Base-by-base conservation (phyloP, 148 eudicot genomes). In the Tetragonia tetragonoides region DNA sequence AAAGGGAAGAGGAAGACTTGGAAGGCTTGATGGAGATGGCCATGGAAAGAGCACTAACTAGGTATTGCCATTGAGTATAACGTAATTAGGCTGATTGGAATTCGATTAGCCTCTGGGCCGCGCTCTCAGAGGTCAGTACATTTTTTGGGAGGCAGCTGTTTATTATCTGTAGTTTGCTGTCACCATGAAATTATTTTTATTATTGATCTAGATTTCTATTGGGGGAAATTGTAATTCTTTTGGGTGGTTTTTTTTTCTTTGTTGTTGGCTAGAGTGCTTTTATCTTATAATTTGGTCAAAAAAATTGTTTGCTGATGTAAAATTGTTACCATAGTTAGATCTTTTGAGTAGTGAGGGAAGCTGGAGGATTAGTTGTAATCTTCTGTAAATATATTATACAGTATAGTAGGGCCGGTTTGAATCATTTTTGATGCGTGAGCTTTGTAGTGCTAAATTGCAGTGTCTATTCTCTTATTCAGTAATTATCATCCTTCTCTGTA, bases 121-220 rank as follows among this genome's bases (percentile, higher is more conserved):
- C 56, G 81, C 79, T 82, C 68, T 72, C 68, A 87, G 90, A 82
- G 85, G 83, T 77, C 44, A 61, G 83, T 75, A 68, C 68, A 81
- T 81, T 65, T 70, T 77, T 69, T 72, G 68, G 80, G 73, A 77
- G 69, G 77, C 80, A 66, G 73, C 74, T 34, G 41, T 74, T 44
- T 53, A 72, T 42, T 75, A 61, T 76, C 73, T 75, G 72, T 69
- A 71, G 81, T 66, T 59, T 77, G 86, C 21, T 54, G 83, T 77
- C 86, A 77, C 81, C 80, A 60, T 78, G 76, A 83, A 67, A 67
- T 68, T 68, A 80, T 80, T 74, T 24, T 67, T 49, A 59, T 10
- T 38, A 73, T 70, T 75, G 16, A 78, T 81, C 76, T 9, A 54
- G 37, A 61, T 28, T 80, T 68, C 70, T 77, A 44, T 77, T 56